Evolutionary conservation across 441 rosid genomes (phyloP).

Genomic region (Daphne laureola): DNA sequence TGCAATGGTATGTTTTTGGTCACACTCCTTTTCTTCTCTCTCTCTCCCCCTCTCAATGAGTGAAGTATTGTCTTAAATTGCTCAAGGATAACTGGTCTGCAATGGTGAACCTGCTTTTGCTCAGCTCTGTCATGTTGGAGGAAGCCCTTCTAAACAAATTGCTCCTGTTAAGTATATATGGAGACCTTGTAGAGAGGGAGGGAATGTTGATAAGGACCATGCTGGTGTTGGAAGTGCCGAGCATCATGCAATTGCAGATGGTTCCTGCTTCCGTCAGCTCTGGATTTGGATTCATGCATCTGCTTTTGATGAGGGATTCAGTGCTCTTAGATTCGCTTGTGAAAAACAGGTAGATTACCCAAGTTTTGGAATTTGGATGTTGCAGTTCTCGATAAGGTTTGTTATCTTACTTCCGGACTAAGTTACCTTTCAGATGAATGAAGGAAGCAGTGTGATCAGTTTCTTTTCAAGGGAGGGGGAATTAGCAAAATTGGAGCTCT

Average conservation of each 20-base stretch:
- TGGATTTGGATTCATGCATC: constrained; percentile 92
- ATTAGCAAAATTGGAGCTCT: constrained; percentile 69
- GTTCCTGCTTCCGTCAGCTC: constrained; percentile 32
- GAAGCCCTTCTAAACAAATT: constrained; percentile 41
- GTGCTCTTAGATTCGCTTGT: constrained; percentile 55
- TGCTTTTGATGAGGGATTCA: constrained; percentile 65
- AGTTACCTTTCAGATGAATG: constrained; percentile 41
- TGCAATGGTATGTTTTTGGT: constrained; percentile 47
- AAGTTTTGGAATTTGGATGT: neutral
- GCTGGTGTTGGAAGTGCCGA: constrained; percentile 16
- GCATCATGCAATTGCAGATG: constrained; percentile 13
- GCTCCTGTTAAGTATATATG: constrained; percentile 81
- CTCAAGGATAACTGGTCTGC: constrained; percentile 2
- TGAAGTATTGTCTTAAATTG: neutral
- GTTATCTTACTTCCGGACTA: neutral
- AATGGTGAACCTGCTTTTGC: constrained; percentile 12
- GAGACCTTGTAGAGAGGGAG: constrained; percentile 36
- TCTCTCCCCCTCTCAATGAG: neutral
- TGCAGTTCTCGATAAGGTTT: too few relatives aligned
- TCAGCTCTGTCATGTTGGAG: constrained; percentile 68
- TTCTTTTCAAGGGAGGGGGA: constrained; percentile 76
- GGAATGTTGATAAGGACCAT: constrained; percentile 13
- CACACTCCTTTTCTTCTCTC: neutral
- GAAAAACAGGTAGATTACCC: constrained; percentile 44
- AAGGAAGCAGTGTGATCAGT: constrained; percentile 33